Evolutionary conservation across 352 stramenopile genomes (phyloP).

Genomic region (Aphanomyces stellatus): DNA sequence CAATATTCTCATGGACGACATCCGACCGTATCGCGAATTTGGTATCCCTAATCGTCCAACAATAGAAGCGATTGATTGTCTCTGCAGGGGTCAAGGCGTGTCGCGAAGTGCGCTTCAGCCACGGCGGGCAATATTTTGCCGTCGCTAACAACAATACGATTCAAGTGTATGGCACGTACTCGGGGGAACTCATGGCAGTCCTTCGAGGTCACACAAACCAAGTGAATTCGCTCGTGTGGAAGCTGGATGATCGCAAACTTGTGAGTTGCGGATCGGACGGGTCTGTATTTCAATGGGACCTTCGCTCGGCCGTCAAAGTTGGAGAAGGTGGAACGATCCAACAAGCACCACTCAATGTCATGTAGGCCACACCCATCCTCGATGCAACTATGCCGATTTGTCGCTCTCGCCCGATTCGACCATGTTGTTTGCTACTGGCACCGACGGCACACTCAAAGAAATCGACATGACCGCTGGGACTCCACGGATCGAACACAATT

Average conservation of each 20-base stretch:
- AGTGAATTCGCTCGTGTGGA: constrained; percentile 72
- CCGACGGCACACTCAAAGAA: constrained; percentile 83
- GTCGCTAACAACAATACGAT: constrained; percentile 85
- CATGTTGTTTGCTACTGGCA: constrained; percentile 85
- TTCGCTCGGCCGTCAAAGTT: constrained; percentile 61
- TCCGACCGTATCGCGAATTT: constrained; percentile 79
- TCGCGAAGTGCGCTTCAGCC: constrained; percentile 84
- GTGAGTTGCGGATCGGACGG: constrained; percentile 70
- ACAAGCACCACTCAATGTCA: not conserved
- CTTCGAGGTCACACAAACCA: constrained; percentile 76
- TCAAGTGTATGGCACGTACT: constrained; percentile 74
- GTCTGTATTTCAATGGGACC: constrained; percentile 66
- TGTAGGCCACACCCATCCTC: constrained; percentile 46
- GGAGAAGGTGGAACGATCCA: constrained; percentile 36
- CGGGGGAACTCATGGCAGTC: constrained; percentile 54
- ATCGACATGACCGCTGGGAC: constrained; percentile 70
- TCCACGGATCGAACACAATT: constrained; percentile 49
- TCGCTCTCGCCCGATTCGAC: constrained; percentile 50
- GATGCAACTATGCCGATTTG: constrained; percentile 62
- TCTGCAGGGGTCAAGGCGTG: constrained; percentile 83
- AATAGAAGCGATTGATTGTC: too few species aligned
- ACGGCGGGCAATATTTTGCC: constrained; percentile 87
- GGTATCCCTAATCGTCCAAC: too few species aligned
- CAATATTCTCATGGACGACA: constrained; percentile 92
- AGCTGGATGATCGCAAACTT: constrained; percentile 64